Evolutionary conservation across 345 rosid genomes (phyloP).

Genomic region (Erysimum cheiranthoides): DNA sequence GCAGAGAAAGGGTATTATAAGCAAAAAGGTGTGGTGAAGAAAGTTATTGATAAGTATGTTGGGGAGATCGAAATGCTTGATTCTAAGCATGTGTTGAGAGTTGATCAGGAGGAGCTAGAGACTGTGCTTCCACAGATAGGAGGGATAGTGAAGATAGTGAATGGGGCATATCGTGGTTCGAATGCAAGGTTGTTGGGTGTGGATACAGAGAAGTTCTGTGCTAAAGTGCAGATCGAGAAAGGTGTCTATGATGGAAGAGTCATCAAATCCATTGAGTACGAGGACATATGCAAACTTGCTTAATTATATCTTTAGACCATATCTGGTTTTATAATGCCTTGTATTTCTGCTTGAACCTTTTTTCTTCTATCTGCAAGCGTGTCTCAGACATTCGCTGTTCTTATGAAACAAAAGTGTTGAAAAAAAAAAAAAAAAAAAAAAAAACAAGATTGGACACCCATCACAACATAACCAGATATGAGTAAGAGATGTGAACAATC

Average conservation of each 20-base stretch:
- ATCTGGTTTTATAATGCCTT: neutral
- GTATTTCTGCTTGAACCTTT: slow-evolving; percentile 26
- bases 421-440: too few relatives aligned
- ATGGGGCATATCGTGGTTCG: slow-evolving; percentile 88
- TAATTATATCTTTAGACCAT: slow-evolving; percentile 39
- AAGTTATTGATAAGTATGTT: slow-evolving; percentile 82
- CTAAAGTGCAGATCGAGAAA: slow-evolving; percentile 85
- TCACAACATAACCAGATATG: neutral
- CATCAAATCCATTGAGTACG: slow-evolving; percentile 80
- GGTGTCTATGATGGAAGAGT: slow-evolving; percentile 91
- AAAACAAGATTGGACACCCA: too few relatives aligned
- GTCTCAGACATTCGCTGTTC: slow-evolving; percentile 18
- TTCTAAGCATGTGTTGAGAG: slow-evolving; percentile 76
- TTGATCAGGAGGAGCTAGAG: slow-evolving; percentile 97
- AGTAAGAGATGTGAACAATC: neutral
- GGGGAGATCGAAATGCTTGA: slow-evolving; percentile 91
- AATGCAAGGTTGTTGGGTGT: slow-evolving; percentile 80
- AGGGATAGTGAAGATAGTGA: slow-evolving; percentile 74
- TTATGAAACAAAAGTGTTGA: slow-evolving; percentile 3
- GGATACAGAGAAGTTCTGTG: slow-evolving; percentile 82
- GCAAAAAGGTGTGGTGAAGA: slow-evolving; percentile 83
- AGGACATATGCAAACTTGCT: slow-evolving; percentile 84
- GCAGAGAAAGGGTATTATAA: slow-evolving; percentile 86
- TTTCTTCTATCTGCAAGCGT: slow-evolving; percentile 11
- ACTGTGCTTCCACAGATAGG: slow-evolving; percentile 93